These are phyloP conservation scores for Erodium maritimum DNA, from an alignment of 345 rosid species.

Conservation along the genomic window DNA sequence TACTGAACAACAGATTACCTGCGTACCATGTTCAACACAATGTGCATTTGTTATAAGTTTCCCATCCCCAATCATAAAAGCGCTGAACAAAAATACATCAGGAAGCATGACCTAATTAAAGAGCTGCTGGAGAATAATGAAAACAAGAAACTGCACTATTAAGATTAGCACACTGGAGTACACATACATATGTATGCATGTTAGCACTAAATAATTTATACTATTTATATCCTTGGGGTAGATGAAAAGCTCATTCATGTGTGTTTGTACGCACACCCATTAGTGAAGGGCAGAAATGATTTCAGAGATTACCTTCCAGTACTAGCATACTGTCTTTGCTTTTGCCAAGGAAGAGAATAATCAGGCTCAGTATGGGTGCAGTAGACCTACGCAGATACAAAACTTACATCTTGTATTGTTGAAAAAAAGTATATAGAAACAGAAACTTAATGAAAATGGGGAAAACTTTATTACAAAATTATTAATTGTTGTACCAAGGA, in stretches of 20 bases:
- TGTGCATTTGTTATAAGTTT: conserved; percentile 96
- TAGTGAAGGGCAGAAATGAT: no score
- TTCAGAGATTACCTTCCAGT: conserved; percentile 58
- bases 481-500: no score
- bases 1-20: conserved; percentile 29
- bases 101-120: neutral
- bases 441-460: neutral
- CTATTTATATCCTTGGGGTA: no score
- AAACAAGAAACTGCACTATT: neutral
- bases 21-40: conserved; percentile 79
- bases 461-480: no score
- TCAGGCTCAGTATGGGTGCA: conserved; percentile 94
- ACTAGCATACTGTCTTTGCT: conserved; percentile 79
- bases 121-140: neutral
- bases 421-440: neutral
- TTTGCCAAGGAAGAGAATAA: conserved; percentile 98
- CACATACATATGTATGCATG: neutral
- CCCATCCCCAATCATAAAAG: conserved; percentile 95
- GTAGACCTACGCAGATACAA: conserved; percentile 52
- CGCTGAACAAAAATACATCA: conserved; percentile 36
- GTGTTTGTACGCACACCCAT: no score
- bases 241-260: no score
- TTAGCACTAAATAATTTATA: neutral
- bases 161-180: neutral
- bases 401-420: conserved; percentile 2